These are phyloP conservation scores for Neonectria coccinea DNA, from an alignment of 2,329 filamentous ascomycete species.

Conservation along the genomic window DNA sequence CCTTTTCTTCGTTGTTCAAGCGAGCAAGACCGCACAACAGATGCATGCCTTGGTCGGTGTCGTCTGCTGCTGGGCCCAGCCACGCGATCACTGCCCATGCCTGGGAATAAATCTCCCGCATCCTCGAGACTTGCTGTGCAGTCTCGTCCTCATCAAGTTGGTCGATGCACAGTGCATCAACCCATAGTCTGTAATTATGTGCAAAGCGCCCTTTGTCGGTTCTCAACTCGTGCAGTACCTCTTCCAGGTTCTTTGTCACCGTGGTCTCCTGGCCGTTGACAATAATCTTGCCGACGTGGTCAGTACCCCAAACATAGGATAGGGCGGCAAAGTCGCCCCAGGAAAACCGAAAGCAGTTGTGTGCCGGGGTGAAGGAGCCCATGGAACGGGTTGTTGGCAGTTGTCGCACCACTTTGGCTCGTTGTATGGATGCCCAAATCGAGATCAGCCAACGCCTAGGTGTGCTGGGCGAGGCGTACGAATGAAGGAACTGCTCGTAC, in stretches of 20 bases:
- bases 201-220: slow-evolving; percentile 15
- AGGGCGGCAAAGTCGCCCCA: slow-evolving; percentile 28
- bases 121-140: slow-evolving; percentile 21
- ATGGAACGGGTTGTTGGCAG: slow-evolving; percentile 13
- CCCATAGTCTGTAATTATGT: slow-evolving; percentile 21
- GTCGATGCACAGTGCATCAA: slow-evolving; percentile 29
- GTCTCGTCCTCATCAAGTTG: slow-evolving; percentile 21
- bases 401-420: slow-evolving; percentile 14
- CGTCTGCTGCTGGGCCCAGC: slow-evolving; percentile 22
- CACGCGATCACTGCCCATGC: slow-evolving; percentile 27
- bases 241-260: slow-evolving; percentile 26
- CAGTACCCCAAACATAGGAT: slow-evolving; percentile 25
- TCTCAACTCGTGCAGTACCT: slow-evolving; percentile 17
- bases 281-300: slow-evolving; percentile 19
- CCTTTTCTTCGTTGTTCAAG: slow-evolving; percentile 24
- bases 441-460: slow-evolving; percentile 21
- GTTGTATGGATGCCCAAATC: slow-evolving; percentile 22
- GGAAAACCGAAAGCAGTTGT: slow-evolving; percentile 13
- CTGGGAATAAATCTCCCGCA: slow-evolving; percentile 26
- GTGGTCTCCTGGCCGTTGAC: slow-evolving; percentile 20
- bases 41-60: slow-evolving; percentile 20
- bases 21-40: slow-evolving; percentile 20
- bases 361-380: slow-evolving; percentile 16
- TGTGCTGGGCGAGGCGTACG: slow-evolving; percentile 11
- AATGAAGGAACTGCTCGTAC: slow-evolving; percentile 17